A percentile compares a stretch with the other conserved stretches of the same genome.
Conservation (phyloP, 2,329 filamentous ascomycete species). For the Byssochlamys sp. region DNA sequence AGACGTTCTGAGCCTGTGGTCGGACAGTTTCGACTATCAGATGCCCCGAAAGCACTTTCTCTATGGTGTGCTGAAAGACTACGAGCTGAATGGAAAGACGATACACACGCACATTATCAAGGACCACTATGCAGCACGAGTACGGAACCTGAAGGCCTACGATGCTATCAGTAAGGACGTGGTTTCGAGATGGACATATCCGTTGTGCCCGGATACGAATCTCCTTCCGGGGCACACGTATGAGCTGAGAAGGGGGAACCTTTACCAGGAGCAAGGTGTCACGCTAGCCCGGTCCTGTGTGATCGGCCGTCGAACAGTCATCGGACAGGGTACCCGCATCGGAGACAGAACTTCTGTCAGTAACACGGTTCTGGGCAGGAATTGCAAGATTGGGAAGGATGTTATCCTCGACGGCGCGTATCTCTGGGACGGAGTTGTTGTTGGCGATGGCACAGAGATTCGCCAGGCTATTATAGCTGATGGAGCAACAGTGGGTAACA, state of each 20-base stretch:
- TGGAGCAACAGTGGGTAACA: conserved; percentile 60
- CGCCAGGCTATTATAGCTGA: conserved; percentile 67
- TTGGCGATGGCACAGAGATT: conserved; percentile 66
- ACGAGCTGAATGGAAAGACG: conserved; percentile 93
- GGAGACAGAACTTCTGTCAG: conserved; percentile 61
- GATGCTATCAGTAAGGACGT: conserved; percentile 80
- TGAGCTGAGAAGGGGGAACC: conserved; percentile 55
- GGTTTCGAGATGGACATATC: conserved; percentile 77
- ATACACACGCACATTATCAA: conserved; percentile 80
- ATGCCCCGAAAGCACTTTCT: conserved; percentile 79
- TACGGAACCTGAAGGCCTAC: conserved; percentile 78
- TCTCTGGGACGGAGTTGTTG: conserved; percentile 73
- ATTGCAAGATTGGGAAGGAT: conserved; percentile 78
- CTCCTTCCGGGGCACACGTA: conserved; percentile 69
- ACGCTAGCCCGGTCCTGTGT: conserved; percentile 62
- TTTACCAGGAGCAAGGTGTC: conserved; percentile 72
- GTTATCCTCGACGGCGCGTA: conserved; percentile 70
- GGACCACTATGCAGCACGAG: conserved; percentile 76
- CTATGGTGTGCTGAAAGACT: conserved; percentile 88
- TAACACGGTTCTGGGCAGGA: conserved; percentile 71
- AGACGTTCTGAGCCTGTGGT: conserved; percentile 88
- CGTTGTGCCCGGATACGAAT: conserved; percentile 82
- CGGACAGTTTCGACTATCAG: conserved; percentile 95
- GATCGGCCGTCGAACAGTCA: conserved; percentile 58
- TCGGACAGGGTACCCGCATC: conserved; percentile 67